phyloP scores from a whole-genome alignment of 257 asterid genomes.

The Nyctanthes arbortristis region DNA sequence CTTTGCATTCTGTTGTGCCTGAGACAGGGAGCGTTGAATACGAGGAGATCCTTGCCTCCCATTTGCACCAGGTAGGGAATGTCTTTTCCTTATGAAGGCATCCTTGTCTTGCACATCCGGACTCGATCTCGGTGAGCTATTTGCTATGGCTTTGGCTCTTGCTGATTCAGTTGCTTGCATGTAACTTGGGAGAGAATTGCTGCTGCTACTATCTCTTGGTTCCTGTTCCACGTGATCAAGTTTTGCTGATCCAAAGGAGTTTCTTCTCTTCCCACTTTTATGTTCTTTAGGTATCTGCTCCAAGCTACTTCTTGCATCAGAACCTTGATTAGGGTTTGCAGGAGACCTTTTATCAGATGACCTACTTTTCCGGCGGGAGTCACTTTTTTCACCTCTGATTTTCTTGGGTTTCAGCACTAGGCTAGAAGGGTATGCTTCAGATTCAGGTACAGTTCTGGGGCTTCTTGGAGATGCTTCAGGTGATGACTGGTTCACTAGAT shows the following conservation, averaged over 20 bases:
- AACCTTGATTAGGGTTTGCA: constrained; percentile 46
- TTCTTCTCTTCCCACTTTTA: constrained; percentile 62
- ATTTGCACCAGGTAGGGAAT: constrained; percentile 67
- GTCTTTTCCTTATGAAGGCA: constrained; percentile 65
- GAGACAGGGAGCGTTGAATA: constrained; percentile 71
- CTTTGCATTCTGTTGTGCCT: constrained; percentile 66
- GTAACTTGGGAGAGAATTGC: constrained; percentile 82
- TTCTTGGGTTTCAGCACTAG: constrained; percentile 65
- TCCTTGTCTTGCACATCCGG: constrained; percentile 90
- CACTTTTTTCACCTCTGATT: constrained; percentile 50
- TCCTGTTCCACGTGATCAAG: constrained; percentile 71
- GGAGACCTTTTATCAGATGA: constrained; percentile 49
- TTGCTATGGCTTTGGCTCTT: constrained; percentile 76
- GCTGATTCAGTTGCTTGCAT: constrained; percentile 99
- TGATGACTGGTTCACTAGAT: constrained; percentile 44
- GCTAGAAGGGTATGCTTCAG: constrained; percentile 81
- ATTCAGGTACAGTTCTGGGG: constrained; percentile 58
- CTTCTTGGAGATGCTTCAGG: constrained; percentile 81
- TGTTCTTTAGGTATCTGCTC: constrained; percentile 63
- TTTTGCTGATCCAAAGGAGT: constrained; percentile 68
- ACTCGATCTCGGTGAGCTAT: constrained; percentile 86
- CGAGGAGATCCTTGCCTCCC: constrained; percentile 91
- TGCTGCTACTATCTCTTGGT: constrained; percentile 72
- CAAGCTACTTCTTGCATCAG: constrained; percentile 49
- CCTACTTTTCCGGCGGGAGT: constrained; percentile 45